These are phyloP conservation scores for Plantago elongata DNA, from an alignment of 257 asterid species.

Conservation along the genomic window DNA sequence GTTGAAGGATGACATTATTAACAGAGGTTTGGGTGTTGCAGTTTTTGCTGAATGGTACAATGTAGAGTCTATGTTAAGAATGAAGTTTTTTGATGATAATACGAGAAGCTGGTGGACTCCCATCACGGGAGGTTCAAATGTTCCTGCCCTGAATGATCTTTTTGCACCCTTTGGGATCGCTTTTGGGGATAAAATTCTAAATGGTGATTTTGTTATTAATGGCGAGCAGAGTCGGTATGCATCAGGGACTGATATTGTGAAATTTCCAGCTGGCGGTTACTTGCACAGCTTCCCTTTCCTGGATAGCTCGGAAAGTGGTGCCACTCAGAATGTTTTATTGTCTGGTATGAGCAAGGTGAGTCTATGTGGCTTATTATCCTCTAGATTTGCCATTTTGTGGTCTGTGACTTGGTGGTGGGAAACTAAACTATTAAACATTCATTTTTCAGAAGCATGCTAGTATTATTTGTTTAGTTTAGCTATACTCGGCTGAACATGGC, in stretches of 20 bases:
- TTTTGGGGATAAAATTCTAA: conserved; percentile 93
- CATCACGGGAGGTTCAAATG: conserved; percentile 90
- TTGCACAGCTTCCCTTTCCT: conserved; percentile 89
- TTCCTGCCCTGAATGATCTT: conserved; percentile 94
- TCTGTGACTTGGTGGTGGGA: too few species aligned
- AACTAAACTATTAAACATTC: too few species aligned
- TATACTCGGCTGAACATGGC: too few species aligned
- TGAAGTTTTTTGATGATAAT: conserved; percentile 96
- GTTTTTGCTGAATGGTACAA: conserved; percentile 99
- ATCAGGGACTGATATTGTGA: conserved; percentile 85
- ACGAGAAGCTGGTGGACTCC: conserved; percentile 99
- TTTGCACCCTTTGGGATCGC: conserved; percentile 92
- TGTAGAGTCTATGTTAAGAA: conserved; percentile 92
- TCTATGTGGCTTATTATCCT: conserved; percentile 11
- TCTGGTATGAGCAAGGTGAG: conserved; percentile 90
- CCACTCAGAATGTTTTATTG: conserved; percentile 74
- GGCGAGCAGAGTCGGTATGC: conserved; percentile 96
- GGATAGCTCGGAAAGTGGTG: conserved; percentile 98
- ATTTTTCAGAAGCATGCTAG: too few species aligned
- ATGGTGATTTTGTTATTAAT: conserved; percentile 86
- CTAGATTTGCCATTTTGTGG: too few species aligned
- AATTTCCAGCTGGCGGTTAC: conserved; percentile 92
- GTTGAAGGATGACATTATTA: conserved; percentile 70
- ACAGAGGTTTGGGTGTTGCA: conserved; percentile 70
- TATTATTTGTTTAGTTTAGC: too few species aligned